phyloP scores from a whole-genome alignment of 2,329 filamentous ascomycete genomes.

The Fusarium torulosum region DNA sequence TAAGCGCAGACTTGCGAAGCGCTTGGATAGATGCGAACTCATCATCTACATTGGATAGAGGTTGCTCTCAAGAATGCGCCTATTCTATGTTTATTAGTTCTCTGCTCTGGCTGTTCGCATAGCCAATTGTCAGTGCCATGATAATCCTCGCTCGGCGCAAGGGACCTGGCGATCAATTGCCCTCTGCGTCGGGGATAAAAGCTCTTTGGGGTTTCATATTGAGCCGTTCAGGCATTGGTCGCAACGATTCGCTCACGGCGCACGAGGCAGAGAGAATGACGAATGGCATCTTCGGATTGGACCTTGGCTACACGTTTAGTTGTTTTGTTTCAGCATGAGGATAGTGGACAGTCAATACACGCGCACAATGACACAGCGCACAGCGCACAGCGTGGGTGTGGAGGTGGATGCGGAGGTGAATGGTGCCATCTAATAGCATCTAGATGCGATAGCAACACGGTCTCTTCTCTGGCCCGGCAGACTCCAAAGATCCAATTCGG shows the following conservation, averaged over 20 bases:
- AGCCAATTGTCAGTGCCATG: constrained; percentile 34
- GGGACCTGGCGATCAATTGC: constrained; percentile 42
- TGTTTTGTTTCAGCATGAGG: constrained; percentile 49
- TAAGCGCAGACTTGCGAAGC: constrained; percentile 16
- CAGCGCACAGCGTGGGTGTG: constrained; percentile 39
- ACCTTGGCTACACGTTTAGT: constrained; percentile 43
- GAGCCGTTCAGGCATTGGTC: constrained; percentile 36
- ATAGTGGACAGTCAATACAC: constrained; percentile 5
- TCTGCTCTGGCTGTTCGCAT: background rate
- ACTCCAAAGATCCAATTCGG: constrained; percentile 6
- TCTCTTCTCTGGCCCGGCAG: constrained; percentile 11
- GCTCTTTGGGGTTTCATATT: constrained; percentile 44
- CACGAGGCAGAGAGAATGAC: constrained; percentile 28
- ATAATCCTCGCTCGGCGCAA: constrained; percentile 35
- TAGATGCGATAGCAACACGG: constrained; percentile 19
- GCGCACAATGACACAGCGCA: constrained; percentile 29
- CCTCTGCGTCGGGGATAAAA: constrained; percentile 20
- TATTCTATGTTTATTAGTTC: background rate
- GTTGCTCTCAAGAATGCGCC: constrained; percentile 14
- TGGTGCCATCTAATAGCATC: constrained; percentile 29
- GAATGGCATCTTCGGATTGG: constrained; percentile 39
- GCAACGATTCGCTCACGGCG: constrained; percentile 35
- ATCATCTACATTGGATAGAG: background rate
- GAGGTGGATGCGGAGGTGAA: constrained; percentile 18
- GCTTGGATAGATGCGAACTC: constrained; percentile 9